Evolutionary conservation across 306 rosid species (phyloP).

Genomic region (Acacia acuminata): DNA sequence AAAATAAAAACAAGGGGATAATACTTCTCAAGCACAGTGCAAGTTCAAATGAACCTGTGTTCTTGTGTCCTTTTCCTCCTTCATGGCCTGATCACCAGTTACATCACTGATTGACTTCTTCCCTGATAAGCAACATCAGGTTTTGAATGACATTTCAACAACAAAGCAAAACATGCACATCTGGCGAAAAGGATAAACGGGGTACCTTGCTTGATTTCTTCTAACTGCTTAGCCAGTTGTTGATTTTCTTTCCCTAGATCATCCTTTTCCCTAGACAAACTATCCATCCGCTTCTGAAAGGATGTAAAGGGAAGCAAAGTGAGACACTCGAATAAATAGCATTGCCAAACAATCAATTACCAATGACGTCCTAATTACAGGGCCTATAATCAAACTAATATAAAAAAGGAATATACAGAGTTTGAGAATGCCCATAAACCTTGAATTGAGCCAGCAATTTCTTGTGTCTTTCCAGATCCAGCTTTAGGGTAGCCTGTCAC

Average conservation of each 20-base stretch:
- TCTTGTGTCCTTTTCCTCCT: slow-evolving; percentile 86
- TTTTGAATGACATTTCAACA: slow-evolving; percentile 14
- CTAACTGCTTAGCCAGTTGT: slow-evolving; percentile 74
- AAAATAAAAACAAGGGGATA: not conserved
- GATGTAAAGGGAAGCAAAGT: slow-evolving; percentile 3
- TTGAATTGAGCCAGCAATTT: slow-evolving; percentile 48
- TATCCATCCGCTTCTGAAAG: slow-evolving; percentile 61
- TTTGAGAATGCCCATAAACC: slow-evolving; percentile 43
- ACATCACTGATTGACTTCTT: slow-evolving; percentile 61
- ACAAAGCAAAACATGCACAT: not conserved
- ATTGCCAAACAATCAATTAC: not conserved
- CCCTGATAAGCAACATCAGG: slow-evolving; percentile 34
- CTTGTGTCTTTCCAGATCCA: slow-evolving; percentile 68
- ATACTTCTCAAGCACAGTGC: not conserved
- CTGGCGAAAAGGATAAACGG: not conserved
- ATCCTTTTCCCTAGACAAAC: slow-evolving; percentile 66
- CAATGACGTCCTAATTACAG: not conserved
- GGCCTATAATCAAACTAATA: not conserved
- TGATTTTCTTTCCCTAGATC: slow-evolving; percentile 69
- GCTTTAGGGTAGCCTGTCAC: slow-evolving; percentile 65
- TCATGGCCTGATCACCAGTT: slow-evolving; percentile 80
- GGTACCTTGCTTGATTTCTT: slow-evolving; percentile 83
- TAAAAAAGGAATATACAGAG: not conserved
- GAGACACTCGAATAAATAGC: slow-evolving; percentile 33
- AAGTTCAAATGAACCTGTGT: slow-evolving; percentile 63